These are phyloP conservation scores for Mortierella sp. DNA, from an alignment of 371 early-diverging fungal genomes.

Conservation along the genomic window DNA sequence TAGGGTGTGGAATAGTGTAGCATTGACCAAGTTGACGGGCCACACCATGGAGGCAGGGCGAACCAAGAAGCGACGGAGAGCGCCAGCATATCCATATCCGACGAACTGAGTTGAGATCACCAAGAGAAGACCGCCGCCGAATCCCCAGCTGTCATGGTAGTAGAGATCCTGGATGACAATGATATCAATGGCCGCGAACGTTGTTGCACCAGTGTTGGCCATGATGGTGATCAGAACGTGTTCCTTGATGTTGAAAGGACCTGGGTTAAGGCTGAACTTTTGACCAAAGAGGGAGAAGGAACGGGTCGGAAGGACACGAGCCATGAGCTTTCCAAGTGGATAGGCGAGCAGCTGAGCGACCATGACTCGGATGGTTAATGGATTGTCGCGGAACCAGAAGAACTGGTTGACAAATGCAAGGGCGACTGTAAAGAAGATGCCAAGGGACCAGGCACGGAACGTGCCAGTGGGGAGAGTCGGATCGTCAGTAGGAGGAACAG, in stretches of 20 bases:
- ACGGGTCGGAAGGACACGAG: slow-evolving; percentile 71
- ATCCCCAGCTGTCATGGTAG: slow-evolving; percentile 72
- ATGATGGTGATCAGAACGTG: slow-evolving; percentile 76
- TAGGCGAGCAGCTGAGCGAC: slow-evolving; percentile 78
- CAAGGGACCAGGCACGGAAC: slow-evolving; percentile 80
- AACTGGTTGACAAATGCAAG: slow-evolving; percentile 80
- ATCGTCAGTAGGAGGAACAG: slow-evolving; percentile 63
- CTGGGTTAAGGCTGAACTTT: slow-evolving; percentile 69
- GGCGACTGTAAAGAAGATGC: slow-evolving; percentile 68
- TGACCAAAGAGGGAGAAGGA: slow-evolving; percentile 67
- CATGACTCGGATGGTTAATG: slow-evolving; percentile 68
- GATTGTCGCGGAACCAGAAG: slow-evolving; percentile 80
- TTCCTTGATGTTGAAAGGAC: slow-evolving; percentile 84
- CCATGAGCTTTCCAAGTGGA: slow-evolving; percentile 71
- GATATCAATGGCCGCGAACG: slow-evolving; percentile 80
- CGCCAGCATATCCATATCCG: slow-evolving; percentile 89
- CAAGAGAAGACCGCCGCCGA: slow-evolving; percentile 70
- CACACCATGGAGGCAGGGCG: slow-evolving; percentile 88
- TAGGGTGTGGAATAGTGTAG: slow-evolving; percentile 80
- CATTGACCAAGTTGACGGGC: slow-evolving; percentile 81
- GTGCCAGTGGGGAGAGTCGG: slow-evolving; percentile 77
- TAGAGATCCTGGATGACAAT: slow-evolving; percentile 75
- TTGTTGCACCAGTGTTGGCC: slow-evolving; percentile 67
- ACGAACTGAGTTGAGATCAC: slow-evolving; percentile 76
- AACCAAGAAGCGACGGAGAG: slow-evolving; percentile 80